Evolutionary conservation across 2,329 filamentous ascomycete species (phyloP), one percentile per base, ranked within the genome.

Genomic region (Epichloe sp.): DNA sequence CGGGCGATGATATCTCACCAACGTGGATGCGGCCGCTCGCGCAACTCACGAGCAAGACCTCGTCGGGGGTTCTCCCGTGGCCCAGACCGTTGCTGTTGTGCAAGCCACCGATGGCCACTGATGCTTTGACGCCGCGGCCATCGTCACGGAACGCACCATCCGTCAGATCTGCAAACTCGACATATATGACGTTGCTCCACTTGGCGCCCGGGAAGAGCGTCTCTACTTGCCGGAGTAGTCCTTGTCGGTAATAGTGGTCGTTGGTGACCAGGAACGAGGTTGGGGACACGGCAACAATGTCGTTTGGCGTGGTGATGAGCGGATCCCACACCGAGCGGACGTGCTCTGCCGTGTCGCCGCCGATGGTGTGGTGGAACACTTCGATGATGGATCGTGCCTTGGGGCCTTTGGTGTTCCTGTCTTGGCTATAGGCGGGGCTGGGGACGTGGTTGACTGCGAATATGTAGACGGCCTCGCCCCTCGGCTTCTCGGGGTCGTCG

Each of bases 361-460:
- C 71, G 17, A 79, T 57, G 1, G 64, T 60, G 55, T 83, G 73
- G 54, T 74, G 70, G 58, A 83, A 82, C 4, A 83, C 55, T 57
- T 83, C 80, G 40, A 83, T 61, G 10, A 74, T 73, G 0, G 79
- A 81, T 1, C 68, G 68, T 0, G 72, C 69, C 53, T 71, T 71
- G 10, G 62, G 63, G 2, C 59, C 58, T 2, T 63, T 62, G 4
- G 55, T 55, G 6, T 57, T 17, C 26, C 49, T 44, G 34, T 58
- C 57, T 2, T 50, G 43, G 17, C 61, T 59, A 21, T 68, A 71
- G 0, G 67, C 66, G 0, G 68, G 67, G 51, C 80, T 74, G 0
- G 78, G 74, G 1, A 75, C 56, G 51, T 83, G 80, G 55, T 83
- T 83, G 47, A 83, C 62, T 0, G 76, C 79, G 50, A 78, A 78